These are phyloP conservation scores for Ophiostoma tasmaniense DNA, from an alignment of 2,329 filamentous ascomycete genomes.

Conservation along the genomic window DNA sequence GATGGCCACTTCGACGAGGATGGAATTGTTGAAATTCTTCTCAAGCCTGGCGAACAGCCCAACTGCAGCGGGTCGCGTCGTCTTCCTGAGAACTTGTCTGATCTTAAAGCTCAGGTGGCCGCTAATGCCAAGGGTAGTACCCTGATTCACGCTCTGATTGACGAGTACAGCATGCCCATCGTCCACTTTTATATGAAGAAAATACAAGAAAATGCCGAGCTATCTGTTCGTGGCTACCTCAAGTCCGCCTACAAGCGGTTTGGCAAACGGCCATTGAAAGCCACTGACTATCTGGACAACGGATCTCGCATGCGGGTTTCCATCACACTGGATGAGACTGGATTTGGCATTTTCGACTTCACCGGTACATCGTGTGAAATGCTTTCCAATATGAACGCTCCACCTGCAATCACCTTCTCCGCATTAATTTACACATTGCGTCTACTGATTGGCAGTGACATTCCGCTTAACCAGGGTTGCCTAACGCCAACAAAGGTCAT, in stretches of 20 bases:
- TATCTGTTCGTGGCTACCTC: slow-evolving; percentile 60
- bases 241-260: slow-evolving; percentile 55
- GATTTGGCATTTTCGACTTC: slow-evolving; percentile 31
- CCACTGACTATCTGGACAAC: slow-evolving; percentile 34
- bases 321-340: slow-evolving; percentile 27
- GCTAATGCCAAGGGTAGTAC: slow-evolving; percentile 66
- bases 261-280: slow-evolving; percentile 23
- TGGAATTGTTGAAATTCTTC: slow-evolving; percentile 25
- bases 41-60: slow-evolving; percentile 28
- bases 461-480: slow-evolving; percentile 35
- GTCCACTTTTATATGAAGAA: slow-evolving; percentile 68
- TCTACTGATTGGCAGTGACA: slow-evolving; percentile 29
- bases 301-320: slow-evolving; percentile 29
- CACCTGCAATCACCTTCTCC: slow-evolving; percentile 18
- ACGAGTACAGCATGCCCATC: slow-evolving; percentile 62
- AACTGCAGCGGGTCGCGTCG: slow-evolving; percentile 31
- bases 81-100: slow-evolving; percentile 57
- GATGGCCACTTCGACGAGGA: slow-evolving; percentile 15
- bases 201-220: slow-evolving; percentile 35
- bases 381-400: slow-evolving; percentile 18
- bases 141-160: slow-evolving; percentile 58
- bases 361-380: slow-evolving; percentile 26
- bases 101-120: slow-evolving; percentile 66
- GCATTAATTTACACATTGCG: slow-evolving; percentile 33
- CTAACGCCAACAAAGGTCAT: slow-evolving; percentile 29